phyloP scores from a whole-genome alignment of 1,284 basidiomycete species.

The Abortiporus biennis region DNA sequence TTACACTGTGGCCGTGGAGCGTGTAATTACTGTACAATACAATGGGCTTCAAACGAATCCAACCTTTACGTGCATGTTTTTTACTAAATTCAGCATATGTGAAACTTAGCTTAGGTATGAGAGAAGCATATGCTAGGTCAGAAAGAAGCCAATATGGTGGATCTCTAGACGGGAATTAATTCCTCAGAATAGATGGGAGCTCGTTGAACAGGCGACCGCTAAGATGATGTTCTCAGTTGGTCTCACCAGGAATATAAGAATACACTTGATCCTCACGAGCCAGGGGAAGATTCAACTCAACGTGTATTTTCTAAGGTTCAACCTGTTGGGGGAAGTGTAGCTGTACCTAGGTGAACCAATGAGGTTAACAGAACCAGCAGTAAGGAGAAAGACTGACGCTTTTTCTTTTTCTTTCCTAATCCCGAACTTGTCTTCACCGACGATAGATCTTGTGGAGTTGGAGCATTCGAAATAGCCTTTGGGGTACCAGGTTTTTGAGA shows the following conservation, averaged over 20 bases:
- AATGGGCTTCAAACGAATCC: too few species aligned
- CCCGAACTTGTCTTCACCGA: constrained; percentile 40
- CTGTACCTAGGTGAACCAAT: constrained; percentile 1
- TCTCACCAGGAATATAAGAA: too few species aligned
- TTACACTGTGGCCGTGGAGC: too few species aligned
- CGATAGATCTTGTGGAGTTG: constrained; percentile 36
- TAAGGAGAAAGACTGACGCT: constrained; percentile 39
- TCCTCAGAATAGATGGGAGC: too few species aligned
- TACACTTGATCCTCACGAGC: too few species aligned
- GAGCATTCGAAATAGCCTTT: constrained; percentile 32
- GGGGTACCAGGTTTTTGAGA: constrained; percentile 33
- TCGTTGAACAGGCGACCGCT: too few species aligned
- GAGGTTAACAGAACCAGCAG: not conserved
- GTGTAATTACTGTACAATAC: too few species aligned
- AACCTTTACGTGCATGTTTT: too few species aligned
- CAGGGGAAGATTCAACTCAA: too few species aligned
- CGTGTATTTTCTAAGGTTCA: not conserved
- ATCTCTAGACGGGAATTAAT: not conserved
- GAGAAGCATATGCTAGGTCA: not conserved
- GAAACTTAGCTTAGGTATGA: not conserved
- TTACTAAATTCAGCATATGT: too few species aligned
- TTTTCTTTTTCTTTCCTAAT: constrained; percentile 66
- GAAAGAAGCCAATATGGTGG: not conserved
- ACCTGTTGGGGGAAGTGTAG: constrained; percentile 6
- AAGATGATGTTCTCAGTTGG: too few species aligned